Conservation (phyloP, 805 yeast genomes). For the Yarrowia phangngaensis region DNA sequence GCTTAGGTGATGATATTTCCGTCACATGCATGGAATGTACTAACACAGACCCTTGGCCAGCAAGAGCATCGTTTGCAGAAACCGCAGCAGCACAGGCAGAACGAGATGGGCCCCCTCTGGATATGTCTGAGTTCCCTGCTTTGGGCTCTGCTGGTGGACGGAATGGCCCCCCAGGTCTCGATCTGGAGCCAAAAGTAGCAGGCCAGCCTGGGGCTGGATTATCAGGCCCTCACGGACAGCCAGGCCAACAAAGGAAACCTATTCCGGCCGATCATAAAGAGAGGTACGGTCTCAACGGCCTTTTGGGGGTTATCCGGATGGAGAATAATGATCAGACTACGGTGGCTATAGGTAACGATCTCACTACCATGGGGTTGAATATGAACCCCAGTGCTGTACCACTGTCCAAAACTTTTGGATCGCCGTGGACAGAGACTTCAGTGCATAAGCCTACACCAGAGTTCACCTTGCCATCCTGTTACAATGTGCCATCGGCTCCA, state of each 20-base stretch:
- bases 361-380: constrained; percentile 63
- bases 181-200: constrained; percentile 21
- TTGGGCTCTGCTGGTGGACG: constrained; percentile 29
- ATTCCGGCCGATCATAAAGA: constrained; percentile 46
- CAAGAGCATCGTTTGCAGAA: constrained; percentile 24
- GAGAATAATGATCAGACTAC: constrained; percentile 60
- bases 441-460: constrained; percentile 86
- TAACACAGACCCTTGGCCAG: constrained; percentile 26
- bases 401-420: constrained; percentile 64
- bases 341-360: constrained; percentile 72
- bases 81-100: constrained; percentile 23
- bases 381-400: constrained; percentile 46
- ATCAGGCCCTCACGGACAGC: constrained; percentile 22
- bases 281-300: constrained; percentile 64
- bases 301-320: constrained; percentile 56
- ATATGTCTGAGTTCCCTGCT: constrained; percentile 34
- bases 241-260: constrained; percentile 20
- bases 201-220: constrained; percentile 23
- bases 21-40: neutral
- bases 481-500: constrained; percentile 43
- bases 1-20: no score
- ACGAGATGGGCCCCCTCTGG: constrained; percentile 28
- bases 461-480: constrained; percentile 61
- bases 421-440: constrained; percentile 94
- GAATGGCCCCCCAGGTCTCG: constrained; percentile 23